phyloP scores from a whole-genome alignment of 352 stramenopile genomes.

The Pilasporangium apinafurcum region DNA sequence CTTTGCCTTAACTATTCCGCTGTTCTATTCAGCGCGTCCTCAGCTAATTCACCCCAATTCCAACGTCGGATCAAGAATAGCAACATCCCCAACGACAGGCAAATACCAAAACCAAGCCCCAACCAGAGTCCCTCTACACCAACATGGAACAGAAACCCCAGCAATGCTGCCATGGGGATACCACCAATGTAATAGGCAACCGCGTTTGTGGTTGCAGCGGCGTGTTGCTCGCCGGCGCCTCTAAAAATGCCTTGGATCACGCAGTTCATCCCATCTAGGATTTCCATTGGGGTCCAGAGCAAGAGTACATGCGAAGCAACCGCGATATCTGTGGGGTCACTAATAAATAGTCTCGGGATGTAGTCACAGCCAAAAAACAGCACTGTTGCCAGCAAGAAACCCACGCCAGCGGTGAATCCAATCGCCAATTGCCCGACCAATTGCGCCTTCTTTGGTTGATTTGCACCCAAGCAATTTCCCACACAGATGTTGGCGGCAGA shows the following conservation, averaged over 20 bases:
- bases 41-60: not conserved
- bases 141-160: slow-evolving; percentile 43
- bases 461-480: slow-evolving; percentile 75
- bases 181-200: slow-evolving; percentile 76
- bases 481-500: slow-evolving; percentile 73
- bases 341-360: slow-evolving; percentile 49
- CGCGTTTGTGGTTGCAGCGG: slow-evolving; percentile 67
- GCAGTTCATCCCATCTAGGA: slow-evolving; percentile 73
- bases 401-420: slow-evolving; percentile 29
- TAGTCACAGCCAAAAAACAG: slow-evolving; percentile 33
- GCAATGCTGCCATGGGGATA: slow-evolving; percentile 55
- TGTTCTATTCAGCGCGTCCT: too few relatives aligned
- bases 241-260: slow-evolving; percentile 77
- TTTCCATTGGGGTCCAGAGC: slow-evolving; percentile 61
- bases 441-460: slow-evolving; percentile 54
- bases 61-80: too few relatives aligned
- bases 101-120: slow-evolving; percentile 50
- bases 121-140: slow-evolving; percentile 75
- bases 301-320: slow-evolving; percentile 43
- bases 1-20: too few relatives aligned
- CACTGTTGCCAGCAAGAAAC: slow-evolving; percentile 25
- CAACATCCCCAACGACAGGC: slow-evolving; percentile 35
- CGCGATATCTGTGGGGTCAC: slow-evolving; percentile 35
- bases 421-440: slow-evolving; percentile 47
- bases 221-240: slow-evolving; percentile 54